A percentile compares a stretch with the other conserved stretches of the same genome.
phyloP scores from a whole-genome alignment of 1,284 basidiomycete genomes.

The Naganishia cerealis region DNA sequence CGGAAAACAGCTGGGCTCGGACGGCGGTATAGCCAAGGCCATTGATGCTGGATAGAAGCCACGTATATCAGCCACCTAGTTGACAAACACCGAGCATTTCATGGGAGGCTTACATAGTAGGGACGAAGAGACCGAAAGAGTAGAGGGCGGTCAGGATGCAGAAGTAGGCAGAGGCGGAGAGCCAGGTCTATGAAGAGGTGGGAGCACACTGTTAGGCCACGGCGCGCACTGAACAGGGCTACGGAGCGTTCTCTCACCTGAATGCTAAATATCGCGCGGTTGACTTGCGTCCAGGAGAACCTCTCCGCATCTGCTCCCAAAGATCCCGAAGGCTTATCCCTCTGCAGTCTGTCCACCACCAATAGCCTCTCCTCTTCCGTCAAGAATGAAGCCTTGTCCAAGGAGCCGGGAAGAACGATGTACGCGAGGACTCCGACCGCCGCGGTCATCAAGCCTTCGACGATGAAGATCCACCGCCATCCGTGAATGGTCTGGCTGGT shows the following conservation, averaged over 20 bases:
- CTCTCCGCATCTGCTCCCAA: constrained; percentile 20
- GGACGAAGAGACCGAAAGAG: constrained; percentile 39
- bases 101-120: constrained; percentile 33
- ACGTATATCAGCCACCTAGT: neutral
- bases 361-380: constrained; percentile 32
- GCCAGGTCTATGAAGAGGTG: constrained; percentile 33
- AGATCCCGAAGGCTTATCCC: constrained; percentile 36
- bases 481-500: constrained; percentile 25
- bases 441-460: constrained; percentile 38
- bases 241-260: neutral
- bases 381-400: constrained; percentile 36
- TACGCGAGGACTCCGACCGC: constrained; percentile 33
- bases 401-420: constrained; percentile 34
- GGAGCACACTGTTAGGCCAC: too few species aligned
- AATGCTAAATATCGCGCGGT: constrained; percentile 30
- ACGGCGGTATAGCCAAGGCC: constrained; percentile 38
- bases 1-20: constrained; percentile 63
- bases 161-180: constrained; percentile 41
- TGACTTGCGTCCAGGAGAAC: constrained; percentile 34
- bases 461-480: constrained; percentile 36
- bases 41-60: constrained; percentile 15
- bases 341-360: constrained; percentile 30
- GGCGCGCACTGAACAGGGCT: neutral
- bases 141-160: constrained; percentile 39
- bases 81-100: neutral